These are phyloP conservation scores for Musa acuminata DNA, from an alignment of 176 grass and related monocot species.

Conservation along the genomic window DNA sequence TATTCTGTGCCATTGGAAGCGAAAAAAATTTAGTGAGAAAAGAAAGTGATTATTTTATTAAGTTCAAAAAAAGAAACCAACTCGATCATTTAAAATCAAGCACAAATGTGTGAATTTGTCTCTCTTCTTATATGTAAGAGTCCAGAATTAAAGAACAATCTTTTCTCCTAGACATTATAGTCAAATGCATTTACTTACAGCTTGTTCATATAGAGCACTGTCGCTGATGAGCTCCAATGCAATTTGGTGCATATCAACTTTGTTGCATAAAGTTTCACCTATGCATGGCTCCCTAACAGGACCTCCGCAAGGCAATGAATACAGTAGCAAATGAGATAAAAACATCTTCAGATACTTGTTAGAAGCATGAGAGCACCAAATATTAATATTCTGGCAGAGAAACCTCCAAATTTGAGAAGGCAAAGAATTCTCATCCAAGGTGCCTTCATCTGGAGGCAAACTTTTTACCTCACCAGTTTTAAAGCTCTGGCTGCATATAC, in stretches of 20 bases:
- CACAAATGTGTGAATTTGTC: neutral
- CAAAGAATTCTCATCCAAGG: slow-evolving; percentile 55
- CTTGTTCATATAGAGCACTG: slow-evolving; percentile 68
- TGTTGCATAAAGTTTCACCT: slow-evolving; percentile 20
- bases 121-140: neutral
- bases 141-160: neutral
- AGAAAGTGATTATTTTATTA: neutral
- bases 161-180: neutral
- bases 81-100: neutral
- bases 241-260: slow-evolving; percentile 48
- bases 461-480: slow-evolving; percentile 6
- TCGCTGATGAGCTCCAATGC: slow-evolving; percentile 63
- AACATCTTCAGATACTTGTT: slow-evolving; percentile 64
- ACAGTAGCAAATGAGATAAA: slow-evolving; percentile 62
- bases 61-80: neutral
- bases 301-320: slow-evolving; percentile 33
- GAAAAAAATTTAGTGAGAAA: neutral
- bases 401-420: slow-evolving; percentile 59
- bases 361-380: slow-evolving; percentile 67
- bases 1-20: neutral
- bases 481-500: slow-evolving; percentile 7
- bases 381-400: slow-evolving; percentile 77
- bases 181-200: slow-evolving; percentile 35
- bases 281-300: slow-evolving; percentile 20
- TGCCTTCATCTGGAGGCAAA: slow-evolving; percentile 10